Evolutionary conservation across 1,139 yeast genomes (phyloP), one percentile per base, ranked within the genome.

Genomic region (Dujonia santamariae): DNA sequence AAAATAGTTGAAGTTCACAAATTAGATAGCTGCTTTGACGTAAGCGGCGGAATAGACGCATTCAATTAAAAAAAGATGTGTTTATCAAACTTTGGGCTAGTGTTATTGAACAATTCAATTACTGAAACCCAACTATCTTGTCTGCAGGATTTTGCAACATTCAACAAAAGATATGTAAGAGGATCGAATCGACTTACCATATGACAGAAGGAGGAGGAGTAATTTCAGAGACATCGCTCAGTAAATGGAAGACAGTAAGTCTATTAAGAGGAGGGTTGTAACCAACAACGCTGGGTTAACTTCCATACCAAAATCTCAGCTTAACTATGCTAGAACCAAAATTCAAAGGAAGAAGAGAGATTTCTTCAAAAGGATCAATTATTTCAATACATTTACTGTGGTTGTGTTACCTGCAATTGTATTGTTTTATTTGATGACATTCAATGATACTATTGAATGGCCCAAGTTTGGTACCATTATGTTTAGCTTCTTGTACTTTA

Each of bases 401-500:
- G 54, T 59, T n/a, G 44, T 63, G 7, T 47, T 64, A 19, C 72
- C 72, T 11, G 25, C 53, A 2, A 23, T 53, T 4, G 53, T 61
- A 2, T 16, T 62, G 1, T 18, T 46, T 3, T 64, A 59, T 40
- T 35, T 61, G 16, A 28, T 51, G n/a, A n/a, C n/a, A n/a, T n/a
- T n/a, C n/a, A n/a, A n/a, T n/a, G n/a, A n/a, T 12, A 8, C 20
- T 9, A 6, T 16, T n/a, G n/a, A n/a, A 11, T 25, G 7, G 8
- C 32, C 32, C 7, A 61, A 63, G 30, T 25, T 43, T 3, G 26
- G 34, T 3, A 66, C 72, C 2, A 39, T 62, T 13, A 52, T 57
- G 45, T 64, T 67, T 37, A 45, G 61, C 6, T 45, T 59, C 28
- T 35, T 53, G 23, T 69, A 69, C 41, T 67, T 57, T 45, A 57